Evolutionary conservation across 164 flowering plant genomes (phyloP), one percentile per base, ranked within the genome.

Genomic region (Tetracentron sinense): DNA sequence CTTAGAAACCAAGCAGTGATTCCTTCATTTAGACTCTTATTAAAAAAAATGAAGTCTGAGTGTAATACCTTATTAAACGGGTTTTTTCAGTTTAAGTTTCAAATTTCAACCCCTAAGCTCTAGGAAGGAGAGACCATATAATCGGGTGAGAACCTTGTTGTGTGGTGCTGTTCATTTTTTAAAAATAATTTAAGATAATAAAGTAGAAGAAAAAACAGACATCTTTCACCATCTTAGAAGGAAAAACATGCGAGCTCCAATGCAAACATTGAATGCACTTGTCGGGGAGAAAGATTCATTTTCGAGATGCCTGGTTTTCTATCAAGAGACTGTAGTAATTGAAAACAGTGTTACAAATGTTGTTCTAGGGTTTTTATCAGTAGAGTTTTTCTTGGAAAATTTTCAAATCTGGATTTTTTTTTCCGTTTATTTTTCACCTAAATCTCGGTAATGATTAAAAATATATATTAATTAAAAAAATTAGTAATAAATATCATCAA

Each of bases 191-290:
- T 22, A 57, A 19, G 55, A n/a, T n/a, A 64, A 62, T 63, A 65
- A 76, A 70, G 38, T n/a, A 73, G 51, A 56, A 33, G 62, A 64
- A 78, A 69, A 74, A 82, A 80, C 82, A 82, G 81, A 80, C 82
- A 82, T 79, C 83, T 82, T 76, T 57, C 73, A 69, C 61, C 78
- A 66, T 51, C 47, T 65, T 73, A 38, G 65, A 78, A 65, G 78
- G 69, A 17, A 20, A 81, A 68, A 75, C 77, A 75, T 56, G 75
- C 69, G 70, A 64, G 52, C 60, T 74, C 72, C 86, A 57, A 84
- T 56, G 83, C 81, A 51, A 35, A 66, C 86, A 82, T 80, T 82
- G 63, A 84, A 77, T 82, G 89, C 72, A 70, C 81, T 33, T 65
- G 69, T 74, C 74, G 68, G 58, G n/a, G n/a, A n/a, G 21, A 31